These are phyloP conservation scores for Fusarium papillatum DNA, from an alignment of 2,329 filamentous ascomycete genomes.

Conservation along the genomic window DNA sequence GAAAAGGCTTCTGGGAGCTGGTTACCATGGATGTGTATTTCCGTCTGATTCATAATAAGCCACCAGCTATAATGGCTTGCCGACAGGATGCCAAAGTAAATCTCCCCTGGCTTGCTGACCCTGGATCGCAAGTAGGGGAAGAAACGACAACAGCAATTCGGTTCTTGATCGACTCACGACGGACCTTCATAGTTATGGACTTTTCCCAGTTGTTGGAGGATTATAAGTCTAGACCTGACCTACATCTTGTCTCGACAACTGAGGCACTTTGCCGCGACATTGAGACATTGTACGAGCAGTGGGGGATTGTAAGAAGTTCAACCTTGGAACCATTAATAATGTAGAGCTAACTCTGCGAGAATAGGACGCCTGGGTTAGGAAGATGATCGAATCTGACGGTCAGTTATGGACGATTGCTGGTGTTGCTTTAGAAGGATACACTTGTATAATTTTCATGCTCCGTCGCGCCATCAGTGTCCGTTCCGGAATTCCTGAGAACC, in stretches of 20 bases:
- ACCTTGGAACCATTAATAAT: neutral
- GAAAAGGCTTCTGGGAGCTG: conserved; percentile 4
- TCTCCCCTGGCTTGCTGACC: neutral
- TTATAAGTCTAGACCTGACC: neutral
- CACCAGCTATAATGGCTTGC: neutral
- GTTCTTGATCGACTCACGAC: neutral
- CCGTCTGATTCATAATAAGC: neutral
- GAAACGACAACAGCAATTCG: neutral
- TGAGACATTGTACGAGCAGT: neutral
- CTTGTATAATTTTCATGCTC: neutral
- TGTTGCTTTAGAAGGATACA: neutral
- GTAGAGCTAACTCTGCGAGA: neutral
- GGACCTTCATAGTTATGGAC: neutral
- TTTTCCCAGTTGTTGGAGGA: neutral
- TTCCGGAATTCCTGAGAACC: neutral
- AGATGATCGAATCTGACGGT: neutral
- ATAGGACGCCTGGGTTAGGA: neutral
- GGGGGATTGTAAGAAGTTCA: neutral
- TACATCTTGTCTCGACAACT: neutral
- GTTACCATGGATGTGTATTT: neutral
- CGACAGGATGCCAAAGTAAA: neutral
- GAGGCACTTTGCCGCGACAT: neutral
- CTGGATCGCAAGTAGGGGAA: neutral
- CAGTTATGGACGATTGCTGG: neutral
- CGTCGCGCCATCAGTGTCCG: neutral